Conservation (phyloP, 1,284 basidiomycete species). For the Leccinum fallax region DNA sequence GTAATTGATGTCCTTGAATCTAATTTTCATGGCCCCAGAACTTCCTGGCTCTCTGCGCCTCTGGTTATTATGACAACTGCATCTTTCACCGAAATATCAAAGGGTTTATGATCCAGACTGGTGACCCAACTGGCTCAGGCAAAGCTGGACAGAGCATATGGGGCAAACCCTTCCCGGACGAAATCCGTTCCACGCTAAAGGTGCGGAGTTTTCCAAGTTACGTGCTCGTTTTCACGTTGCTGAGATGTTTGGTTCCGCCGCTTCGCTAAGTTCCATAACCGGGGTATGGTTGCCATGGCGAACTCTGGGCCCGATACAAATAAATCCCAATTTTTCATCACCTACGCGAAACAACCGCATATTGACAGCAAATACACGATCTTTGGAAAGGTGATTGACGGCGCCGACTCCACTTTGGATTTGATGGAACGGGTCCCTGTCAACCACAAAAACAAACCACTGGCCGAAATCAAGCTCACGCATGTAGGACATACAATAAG, state of each 20-base stretch:
- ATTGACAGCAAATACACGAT: slow-evolving; percentile 95
- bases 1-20: slow-evolving; percentile 2
- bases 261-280: slow-evolving; percentile 74
- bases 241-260: not conserved
- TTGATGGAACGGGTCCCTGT: slow-evolving; percentile 90
- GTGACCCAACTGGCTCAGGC: slow-evolving; percentile 81
- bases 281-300: slow-evolving; percentile 96
- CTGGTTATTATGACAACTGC: slow-evolving; percentile 84
- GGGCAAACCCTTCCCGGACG: slow-evolving; percentile 87
- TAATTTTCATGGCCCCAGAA: slow-evolving; percentile 56
- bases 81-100: slow-evolving; percentile 95
- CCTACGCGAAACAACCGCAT: slow-evolving; percentile 90
- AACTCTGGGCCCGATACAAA: slow-evolving; percentile 93
- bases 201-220: slow-evolving; percentile 43
- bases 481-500: slow-evolving; percentile 52
- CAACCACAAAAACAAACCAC: slow-evolving; percentile 86
- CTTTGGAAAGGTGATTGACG: slow-evolving; percentile 95
- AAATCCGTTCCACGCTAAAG: slow-evolving; percentile 90
- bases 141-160: slow-evolving; percentile 86
- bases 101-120: slow-evolving; percentile 95
- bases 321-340: slow-evolving; percentile 95
- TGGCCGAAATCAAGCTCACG: slow-evolving; percentile 81
- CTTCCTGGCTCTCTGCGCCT: slow-evolving; percentile 92
- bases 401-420: slow-evolving; percentile 86
- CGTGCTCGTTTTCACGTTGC: not conserved